phyloP scores from a whole-genome alignment of 2,329 filamentous ascomycete genomes.

The Paecilomyces sp. region DNA sequence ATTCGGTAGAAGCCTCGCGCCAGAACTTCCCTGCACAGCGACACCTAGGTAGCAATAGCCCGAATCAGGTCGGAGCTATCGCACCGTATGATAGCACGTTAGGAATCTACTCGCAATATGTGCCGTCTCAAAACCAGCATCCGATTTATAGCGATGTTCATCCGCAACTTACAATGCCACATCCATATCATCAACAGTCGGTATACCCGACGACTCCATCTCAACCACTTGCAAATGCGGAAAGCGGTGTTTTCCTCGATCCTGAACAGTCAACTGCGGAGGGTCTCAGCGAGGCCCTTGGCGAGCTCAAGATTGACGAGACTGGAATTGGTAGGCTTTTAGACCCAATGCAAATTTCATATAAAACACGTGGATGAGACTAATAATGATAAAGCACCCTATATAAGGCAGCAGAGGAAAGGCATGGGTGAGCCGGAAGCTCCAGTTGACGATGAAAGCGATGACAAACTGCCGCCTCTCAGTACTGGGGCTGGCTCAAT shows the following conservation, averaged over 20 bases:
- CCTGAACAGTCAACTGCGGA: conserved; percentile 61
- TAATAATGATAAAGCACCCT: conserved; percentile 56
- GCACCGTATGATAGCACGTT: conserved; percentile 37
- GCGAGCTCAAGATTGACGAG: conserved; percentile 80
- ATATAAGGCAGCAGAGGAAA: conserved; percentile 62
- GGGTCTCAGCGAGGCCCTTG: conserved; percentile 72
- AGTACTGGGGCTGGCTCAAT: conserved; percentile 64
- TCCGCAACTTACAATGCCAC: conserved; percentile 23
- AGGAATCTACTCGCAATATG: conserved; percentile 34
- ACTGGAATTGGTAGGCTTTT: conserved; percentile 68
- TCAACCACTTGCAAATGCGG: conserved; percentile 19
- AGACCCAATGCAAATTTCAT: background rate
- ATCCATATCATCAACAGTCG: conserved; percentile 20
- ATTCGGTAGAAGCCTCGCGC: conserved; percentile 40
- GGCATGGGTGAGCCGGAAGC: conserved; percentile 45
- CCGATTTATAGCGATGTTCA: conserved; percentile 23
- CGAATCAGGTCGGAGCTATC: conserved; percentile 42
- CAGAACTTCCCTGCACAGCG: conserved; percentile 50
- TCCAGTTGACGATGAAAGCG: conserved; percentile 60
- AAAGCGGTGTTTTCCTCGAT: conserved; percentile 48
- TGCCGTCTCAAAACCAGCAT: conserved; percentile 19
- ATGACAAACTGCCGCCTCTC: conserved; percentile 62
- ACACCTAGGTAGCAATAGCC: conserved; percentile 35
- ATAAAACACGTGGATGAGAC: background rate
- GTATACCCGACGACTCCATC: conserved; percentile 19